Conservation (phyloP, 169 alveolate species). For the Sarcocystis neurona region DNA sequence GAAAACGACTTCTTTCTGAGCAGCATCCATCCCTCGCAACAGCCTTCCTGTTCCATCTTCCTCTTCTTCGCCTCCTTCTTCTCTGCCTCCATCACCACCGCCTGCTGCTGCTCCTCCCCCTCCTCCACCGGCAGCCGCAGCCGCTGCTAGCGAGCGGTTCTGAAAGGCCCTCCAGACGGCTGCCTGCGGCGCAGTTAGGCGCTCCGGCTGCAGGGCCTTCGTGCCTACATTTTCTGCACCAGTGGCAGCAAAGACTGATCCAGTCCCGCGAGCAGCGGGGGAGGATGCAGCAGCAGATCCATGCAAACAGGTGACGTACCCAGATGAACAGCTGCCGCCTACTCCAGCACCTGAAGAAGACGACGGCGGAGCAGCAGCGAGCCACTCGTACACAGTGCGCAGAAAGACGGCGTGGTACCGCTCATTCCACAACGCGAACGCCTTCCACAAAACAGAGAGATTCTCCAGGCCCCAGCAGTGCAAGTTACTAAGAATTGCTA, state of each 20-base stretch:
- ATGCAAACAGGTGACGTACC: too few species aligned
- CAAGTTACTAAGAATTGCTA: conserved; percentile 28
- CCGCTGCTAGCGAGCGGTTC: too few species aligned
- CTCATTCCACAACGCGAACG: conserved; percentile 42
- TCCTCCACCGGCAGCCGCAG: too few species aligned
- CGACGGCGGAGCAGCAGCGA: neutral
- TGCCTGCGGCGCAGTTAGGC: too few species aligned
- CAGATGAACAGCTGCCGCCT: neutral
- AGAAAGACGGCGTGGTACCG: conserved; percentile 18
- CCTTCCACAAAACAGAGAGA: conserved; percentile 51
- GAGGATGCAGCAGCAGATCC: too few species aligned
- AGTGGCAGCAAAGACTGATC: neutral
- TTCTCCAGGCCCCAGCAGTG: conserved; percentile 53
- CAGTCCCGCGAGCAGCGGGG: too few species aligned
- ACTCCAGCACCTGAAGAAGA: neutral
- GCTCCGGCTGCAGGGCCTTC: neutral
- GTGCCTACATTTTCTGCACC: neutral
- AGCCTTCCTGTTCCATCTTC: too few species aligned
- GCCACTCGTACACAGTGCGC: conserved; percentile 31
- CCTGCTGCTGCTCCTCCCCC: too few species aligned
- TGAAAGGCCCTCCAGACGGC: too few species aligned
- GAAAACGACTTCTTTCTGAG: conserved; percentile 5
- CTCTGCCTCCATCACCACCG: too few species aligned
- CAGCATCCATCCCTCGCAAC: neutral
- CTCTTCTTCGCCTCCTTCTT: too few species aligned